A percentile compares a stretch with the other conserved stretches of the same genome.
Conservation (phyloP, 306 rosid genomes). For the Trichosanthes truncata region DNA sequence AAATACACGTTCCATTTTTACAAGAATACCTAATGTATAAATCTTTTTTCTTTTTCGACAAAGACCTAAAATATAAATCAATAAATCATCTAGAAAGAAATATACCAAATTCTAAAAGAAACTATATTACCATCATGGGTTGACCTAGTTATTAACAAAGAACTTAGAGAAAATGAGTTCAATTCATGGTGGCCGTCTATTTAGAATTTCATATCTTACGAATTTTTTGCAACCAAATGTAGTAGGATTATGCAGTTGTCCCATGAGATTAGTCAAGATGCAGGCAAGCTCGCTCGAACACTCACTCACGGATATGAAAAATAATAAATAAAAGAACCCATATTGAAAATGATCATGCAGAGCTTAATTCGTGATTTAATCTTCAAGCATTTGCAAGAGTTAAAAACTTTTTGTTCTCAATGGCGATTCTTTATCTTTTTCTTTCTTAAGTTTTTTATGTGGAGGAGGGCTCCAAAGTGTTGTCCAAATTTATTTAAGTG, state of each 20-base stretch:
- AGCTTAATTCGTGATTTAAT: neutral
- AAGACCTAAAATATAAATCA: neutral
- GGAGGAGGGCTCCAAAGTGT: neutral
- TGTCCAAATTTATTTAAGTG: neutral
- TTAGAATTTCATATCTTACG: no score
- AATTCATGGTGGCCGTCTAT: no score
- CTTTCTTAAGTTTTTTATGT: neutral
- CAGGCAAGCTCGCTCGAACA: no score
- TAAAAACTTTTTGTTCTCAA: neutral
- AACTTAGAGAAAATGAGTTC: no score
- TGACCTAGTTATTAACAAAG: no score
- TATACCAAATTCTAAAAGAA: neutral
- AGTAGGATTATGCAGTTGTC: no score
- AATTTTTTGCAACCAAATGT: no score
- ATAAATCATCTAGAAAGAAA: neutral
- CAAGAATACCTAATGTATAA: neutral
- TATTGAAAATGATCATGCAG: neutral
- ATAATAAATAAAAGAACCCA: neutral
- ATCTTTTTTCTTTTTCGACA: neutral
- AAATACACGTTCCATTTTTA: neutral
- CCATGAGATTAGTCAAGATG: no score
- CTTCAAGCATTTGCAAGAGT: neutral
- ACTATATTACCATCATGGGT: no score
- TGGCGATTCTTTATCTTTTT: neutral
- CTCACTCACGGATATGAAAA: no score